Base-by-base conservation (phyloP, 495 filamentous ascomycete species). In the Penicillium pulvis region DNA sequence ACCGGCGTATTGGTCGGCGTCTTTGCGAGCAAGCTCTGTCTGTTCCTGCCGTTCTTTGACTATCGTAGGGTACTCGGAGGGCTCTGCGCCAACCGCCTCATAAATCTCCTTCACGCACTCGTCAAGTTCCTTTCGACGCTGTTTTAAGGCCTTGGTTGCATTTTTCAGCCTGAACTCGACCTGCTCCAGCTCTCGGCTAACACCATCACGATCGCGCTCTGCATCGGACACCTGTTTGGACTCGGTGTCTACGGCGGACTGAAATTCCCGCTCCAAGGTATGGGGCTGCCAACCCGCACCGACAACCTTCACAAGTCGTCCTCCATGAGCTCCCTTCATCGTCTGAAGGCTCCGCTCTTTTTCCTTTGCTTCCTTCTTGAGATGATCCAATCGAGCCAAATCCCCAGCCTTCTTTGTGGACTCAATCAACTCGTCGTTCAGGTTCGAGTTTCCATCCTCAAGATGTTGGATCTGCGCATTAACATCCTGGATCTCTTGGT, bases 381-480 rank as follows among this genome's bases (percentile, higher is more conserved):
- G 77, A 61, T 90, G 82, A 48, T 92, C 89, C 7, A 98, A 76
- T 53, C 86, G 84, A 39, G 93, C 95, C 33, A 91, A 78, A 47
- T 92, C 90, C 3, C 85, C 81, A 31, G 90, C 91, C 60, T 90
- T 84, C 56, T 86, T 83, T 0, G 90, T 94, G 57, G 85, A 90
- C 59, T 93, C 86, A 35, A 91, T 79, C 23, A 97, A 82, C 63
- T 98, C 92, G 4, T 79, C 73, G 31, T 87, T 87, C 26, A 97
- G 77, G 60, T 76, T 82, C 35, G 86, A 83, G 48, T 80, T 83
- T 58, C 87, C 83, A 28, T 84, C 83, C 58, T 97, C 90, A 5
- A 95, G 70, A 14, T 76, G 71, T 48, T 84, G 83, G 7, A 94
- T 79, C 49, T 85, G 77, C 16, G 72, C 65, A 41, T 90, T 87